Evolutionary conservation across 306 rosid genomes (phyloP).

Genomic region (Malus asiatica): DNA sequence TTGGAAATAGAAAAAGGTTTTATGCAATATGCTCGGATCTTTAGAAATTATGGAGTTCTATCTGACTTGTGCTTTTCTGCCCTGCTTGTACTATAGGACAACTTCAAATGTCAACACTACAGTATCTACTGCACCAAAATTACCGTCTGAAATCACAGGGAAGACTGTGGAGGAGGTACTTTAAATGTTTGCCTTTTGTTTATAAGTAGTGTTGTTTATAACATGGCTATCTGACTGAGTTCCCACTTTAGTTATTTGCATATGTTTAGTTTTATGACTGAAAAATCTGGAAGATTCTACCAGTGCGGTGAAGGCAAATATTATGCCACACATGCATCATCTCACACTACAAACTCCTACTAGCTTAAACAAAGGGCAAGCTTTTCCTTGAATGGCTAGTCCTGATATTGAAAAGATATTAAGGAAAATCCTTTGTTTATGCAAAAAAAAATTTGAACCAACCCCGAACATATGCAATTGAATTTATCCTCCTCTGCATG

Average conservation of each 20-base stretch:
- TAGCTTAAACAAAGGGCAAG: background rate
- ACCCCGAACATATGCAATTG: background rate
- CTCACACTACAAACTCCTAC: background rate
- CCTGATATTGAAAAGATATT: background rate
- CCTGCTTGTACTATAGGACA: slow-evolving; percentile 41
- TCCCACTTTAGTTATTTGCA: background rate
- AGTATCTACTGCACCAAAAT: slow-evolving; percentile 50
- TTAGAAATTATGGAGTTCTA: background rate
- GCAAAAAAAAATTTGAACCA: background rate
- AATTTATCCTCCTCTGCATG: background rate
- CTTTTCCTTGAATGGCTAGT: background rate
- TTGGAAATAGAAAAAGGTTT: no score
- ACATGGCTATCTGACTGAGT: background rate
- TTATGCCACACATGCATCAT: background rate
- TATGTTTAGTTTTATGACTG: background rate
- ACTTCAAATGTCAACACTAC: slow-evolving; percentile 52
- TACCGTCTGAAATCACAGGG: slow-evolving; percentile 92
- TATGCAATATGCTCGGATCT: background rate
- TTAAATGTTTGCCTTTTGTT: background rate
- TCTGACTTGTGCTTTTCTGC: slow-evolving; percentile 18
- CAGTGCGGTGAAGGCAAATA: background rate
- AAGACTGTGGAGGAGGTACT: slow-evolving; percentile 95
- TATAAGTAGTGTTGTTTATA: background rate
- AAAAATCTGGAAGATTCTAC: background rate
- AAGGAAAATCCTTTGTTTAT: background rate